These are phyloP conservation scores for Xylariaceae sp. DNA, from an alignment of 2,329 filamentous ascomycete species.

Conservation along the genomic window DNA sequence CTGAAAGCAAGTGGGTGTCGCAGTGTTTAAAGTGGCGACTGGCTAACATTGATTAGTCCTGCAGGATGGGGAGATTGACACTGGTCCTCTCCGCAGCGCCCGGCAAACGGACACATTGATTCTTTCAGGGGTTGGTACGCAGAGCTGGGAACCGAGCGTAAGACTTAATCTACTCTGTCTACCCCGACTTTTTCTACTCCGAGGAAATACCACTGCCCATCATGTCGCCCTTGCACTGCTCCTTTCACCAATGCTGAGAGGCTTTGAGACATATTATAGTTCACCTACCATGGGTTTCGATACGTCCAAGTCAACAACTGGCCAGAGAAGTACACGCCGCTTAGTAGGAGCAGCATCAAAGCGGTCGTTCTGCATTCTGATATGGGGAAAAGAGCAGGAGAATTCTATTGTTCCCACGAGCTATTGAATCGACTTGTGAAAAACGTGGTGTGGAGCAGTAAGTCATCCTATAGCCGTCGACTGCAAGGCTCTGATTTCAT, in stretches of 20 bases:
- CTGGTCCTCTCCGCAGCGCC: slow-evolving; percentile 24
- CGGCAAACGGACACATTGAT: slow-evolving; percentile 23
- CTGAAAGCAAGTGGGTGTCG: slow-evolving; percentile 40
- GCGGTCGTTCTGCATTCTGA: slow-evolving; percentile 52
- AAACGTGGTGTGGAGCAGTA: slow-evolving; percentile 53
- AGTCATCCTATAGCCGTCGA: slow-evolving; percentile 4
- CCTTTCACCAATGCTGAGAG: neutral
- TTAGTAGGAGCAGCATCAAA: slow-evolving; percentile 26
- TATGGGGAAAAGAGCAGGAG: slow-evolving; percentile 44
- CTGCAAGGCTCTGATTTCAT: neutral
- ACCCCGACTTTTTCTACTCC: too few species aligned
- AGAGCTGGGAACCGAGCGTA: slow-evolving; percentile 43
- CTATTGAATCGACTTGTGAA: slow-evolving; percentile 53
- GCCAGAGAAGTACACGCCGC: slow-evolving; percentile 25
- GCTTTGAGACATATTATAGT: slow-evolving; percentile 16
- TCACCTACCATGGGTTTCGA: slow-evolving; percentile 52
- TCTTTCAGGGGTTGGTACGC: slow-evolving; percentile 47
- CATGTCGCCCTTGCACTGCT: neutral
- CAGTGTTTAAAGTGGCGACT: neutral
- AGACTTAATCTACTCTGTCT: neutral
- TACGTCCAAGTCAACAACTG: slow-evolving; percentile 46
- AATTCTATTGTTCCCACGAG: slow-evolving; percentile 50
- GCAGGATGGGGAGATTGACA: slow-evolving; percentile 39
- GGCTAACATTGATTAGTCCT: slow-evolving; percentile 40
- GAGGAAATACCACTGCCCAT: neutral